Conservation (phyloP, 768 basidiomycete species). For the Phanerodontia chrysosporium region DNA sequence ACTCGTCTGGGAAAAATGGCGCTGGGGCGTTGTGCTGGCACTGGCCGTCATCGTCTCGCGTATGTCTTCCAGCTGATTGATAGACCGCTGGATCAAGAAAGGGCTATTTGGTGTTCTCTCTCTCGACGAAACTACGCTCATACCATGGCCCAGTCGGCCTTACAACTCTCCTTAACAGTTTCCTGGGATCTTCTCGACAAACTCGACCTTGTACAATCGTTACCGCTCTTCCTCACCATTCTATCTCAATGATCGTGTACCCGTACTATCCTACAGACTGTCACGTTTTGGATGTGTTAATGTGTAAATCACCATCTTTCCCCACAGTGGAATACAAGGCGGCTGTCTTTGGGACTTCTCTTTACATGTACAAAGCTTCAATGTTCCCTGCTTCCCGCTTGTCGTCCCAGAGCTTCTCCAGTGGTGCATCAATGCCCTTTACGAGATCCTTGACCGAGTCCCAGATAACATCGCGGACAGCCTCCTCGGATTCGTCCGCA, state of each 20-base stretch:
- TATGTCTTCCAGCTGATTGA: constrained; percentile 44
- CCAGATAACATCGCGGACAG: constrained; percentile 57
- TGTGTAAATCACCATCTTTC: neutral
- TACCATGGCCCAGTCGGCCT: neutral
- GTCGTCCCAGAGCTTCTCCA: constrained; percentile 50
- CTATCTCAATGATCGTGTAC: neutral
- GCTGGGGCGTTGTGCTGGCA: constrained; percentile 75
- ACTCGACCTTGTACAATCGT: neutral
- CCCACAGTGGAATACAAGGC: neutral
- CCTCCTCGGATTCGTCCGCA: constrained; percentile 47
- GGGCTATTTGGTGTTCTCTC: neutral
- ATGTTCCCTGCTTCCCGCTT: constrained; percentile 16
- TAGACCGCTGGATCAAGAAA: neutral
- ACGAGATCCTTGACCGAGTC: constrained; percentile 39
- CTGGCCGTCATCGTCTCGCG: constrained; percentile 76
- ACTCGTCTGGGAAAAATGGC: constrained; percentile 79
- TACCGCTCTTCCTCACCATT: neutral
- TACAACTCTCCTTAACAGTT: neutral
- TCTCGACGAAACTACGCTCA: neutral
- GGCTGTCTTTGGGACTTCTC: neutral
- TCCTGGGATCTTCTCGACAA: neutral
- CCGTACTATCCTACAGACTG: constrained; percentile 2
- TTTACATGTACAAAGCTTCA: constrained; percentile 14
- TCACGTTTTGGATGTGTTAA: neutral
- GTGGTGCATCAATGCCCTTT: constrained; percentile 33